A percentile compares a stretch with the other conserved stretches of the same genome.
Conservation (phyloP, 2,329 filamentous ascomycete species). For the Colletotrichum echinochloae region DNA sequence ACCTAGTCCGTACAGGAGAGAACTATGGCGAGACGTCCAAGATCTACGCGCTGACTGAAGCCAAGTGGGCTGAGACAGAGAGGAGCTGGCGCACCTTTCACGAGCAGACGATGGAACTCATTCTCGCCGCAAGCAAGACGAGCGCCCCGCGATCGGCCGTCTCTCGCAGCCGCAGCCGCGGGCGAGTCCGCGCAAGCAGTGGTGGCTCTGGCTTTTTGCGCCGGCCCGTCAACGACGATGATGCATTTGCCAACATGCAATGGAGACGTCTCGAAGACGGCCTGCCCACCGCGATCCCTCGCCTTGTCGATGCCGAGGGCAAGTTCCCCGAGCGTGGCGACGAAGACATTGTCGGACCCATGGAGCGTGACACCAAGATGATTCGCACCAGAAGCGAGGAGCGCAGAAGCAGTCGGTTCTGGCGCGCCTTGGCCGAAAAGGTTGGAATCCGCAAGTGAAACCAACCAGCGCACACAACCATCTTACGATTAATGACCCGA, state of each 20-base stretch:
- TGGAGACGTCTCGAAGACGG: constrained; percentile 64
- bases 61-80: constrained; percentile 89
- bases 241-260: constrained; percentile 56
- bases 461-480: constrained; percentile 2
- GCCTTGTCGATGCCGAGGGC: constrained; percentile 77
- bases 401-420: constrained; percentile 59
- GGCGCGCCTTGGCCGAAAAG: constrained; percentile 62
- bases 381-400: constrained; percentile 58
- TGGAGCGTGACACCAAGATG: constrained; percentile 75
- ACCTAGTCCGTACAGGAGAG: constrained; percentile 87
- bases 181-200: constrained; percentile 58
- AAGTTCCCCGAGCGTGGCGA: constrained; percentile 92
- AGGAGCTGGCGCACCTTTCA: constrained; percentile 78
- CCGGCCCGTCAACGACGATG: constrained; percentile 53
- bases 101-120: constrained; percentile 70
- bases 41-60: constrained; percentile 85
- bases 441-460: constrained; percentile 49
- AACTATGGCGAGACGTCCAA: constrained; percentile 92
- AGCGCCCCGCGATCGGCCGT: constrained; percentile 45
- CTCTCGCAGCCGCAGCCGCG: constrained; percentile 54
- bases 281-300: constrained; percentile 74
- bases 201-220: constrained; percentile 49
- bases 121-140: constrained; percentile 54
- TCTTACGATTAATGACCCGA: constrained; percentile 35
- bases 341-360: constrained; percentile 92